phyloP scores from a whole-genome alignment of 2,329 filamentous ascomycete species.

The Aspergillus neotritici region DNA sequence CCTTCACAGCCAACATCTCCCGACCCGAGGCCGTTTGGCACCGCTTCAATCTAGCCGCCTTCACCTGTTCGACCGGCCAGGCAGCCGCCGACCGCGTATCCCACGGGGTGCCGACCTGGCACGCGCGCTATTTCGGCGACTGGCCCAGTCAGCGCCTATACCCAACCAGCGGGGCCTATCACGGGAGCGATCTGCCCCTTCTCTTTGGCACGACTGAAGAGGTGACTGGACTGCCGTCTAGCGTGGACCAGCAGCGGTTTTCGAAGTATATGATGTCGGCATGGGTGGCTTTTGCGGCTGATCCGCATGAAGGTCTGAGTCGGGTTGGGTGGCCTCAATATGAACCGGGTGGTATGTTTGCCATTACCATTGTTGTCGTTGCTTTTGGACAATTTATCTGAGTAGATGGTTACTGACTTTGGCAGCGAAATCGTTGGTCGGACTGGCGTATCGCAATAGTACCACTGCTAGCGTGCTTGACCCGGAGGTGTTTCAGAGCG shows the following conservation, averaged over 20 bases:
- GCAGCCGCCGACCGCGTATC: conserved; percentile 33
- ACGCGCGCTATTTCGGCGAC: conserved; percentile 46
- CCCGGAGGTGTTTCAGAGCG: conserved; percentile 13
- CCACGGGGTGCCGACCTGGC: conserved; percentile 39
- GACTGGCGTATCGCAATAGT: conserved; percentile 18
- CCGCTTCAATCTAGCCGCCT: conserved; percentile 42
- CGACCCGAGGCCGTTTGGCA: conserved; percentile 36
- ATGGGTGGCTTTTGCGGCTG: conserved; percentile 39
- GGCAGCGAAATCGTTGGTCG: conserved; percentile 19
- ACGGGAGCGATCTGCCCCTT: conserved; percentile 47
- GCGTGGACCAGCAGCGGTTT: conserved; percentile 26
- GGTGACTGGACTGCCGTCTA: conserved; percentile 35
- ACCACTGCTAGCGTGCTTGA: conserved; percentile 10
- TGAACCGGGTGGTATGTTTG: conserved; percentile 13
- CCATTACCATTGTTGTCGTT: neutral
- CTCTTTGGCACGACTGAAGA: conserved; percentile 40
- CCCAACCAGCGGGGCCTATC: conserved; percentile 45
- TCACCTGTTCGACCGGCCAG: conserved; percentile 43
- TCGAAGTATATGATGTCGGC: conserved; percentile 37
- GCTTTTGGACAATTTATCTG: neutral
- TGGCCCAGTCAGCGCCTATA: conserved; percentile 47
- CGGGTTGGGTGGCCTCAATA: conserved; percentile 37
- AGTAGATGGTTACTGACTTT: neutral
- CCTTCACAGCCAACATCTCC: conserved; percentile 36
- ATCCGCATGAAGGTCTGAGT: conserved; percentile 34